These are phyloP conservation scores for Colletotrichum sp. DNA, from an alignment of 2,329 filamentous ascomycete species.

Conservation along the genomic window DNA sequence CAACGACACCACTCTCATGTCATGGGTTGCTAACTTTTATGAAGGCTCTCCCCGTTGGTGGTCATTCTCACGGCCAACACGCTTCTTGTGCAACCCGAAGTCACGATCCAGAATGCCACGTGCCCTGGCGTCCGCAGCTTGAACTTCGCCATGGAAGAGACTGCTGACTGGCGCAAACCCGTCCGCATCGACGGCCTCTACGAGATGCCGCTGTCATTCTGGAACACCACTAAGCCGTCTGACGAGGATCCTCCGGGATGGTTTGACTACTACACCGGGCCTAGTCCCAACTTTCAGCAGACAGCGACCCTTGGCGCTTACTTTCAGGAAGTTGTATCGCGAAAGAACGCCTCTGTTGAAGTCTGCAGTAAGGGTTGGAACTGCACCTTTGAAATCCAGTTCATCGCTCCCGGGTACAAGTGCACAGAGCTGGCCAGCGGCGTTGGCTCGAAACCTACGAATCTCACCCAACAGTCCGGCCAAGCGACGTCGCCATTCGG, in stretches of 20 bases:
- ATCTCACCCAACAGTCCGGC: slow-evolving; percentile 26
- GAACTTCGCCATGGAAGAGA: slow-evolving; percentile 38
- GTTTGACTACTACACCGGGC: slow-evolving; percentile 36
- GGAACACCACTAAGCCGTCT: slow-evolving; percentile 33
- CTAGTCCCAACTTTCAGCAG: slow-evolving; percentile 29
- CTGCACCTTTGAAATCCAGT: slow-evolving; percentile 36
- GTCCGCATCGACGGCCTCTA: slow-evolving; percentile 29
- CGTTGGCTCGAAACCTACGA: slow-evolving; percentile 26
- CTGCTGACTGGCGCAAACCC: slow-evolving; percentile 36
- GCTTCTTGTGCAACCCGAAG: slow-evolving; percentile 32
- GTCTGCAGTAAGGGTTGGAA: slow-evolving; percentile 39
- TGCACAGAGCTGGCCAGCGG: slow-evolving; percentile 34
- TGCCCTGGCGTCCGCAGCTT: slow-evolving; percentile 34
- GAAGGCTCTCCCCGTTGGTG: slow-evolving; percentile 33
- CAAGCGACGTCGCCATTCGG: slow-evolving; percentile 29
- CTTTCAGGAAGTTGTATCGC: slow-evolving; percentile 26
- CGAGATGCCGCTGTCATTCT: slow-evolving; percentile 33
- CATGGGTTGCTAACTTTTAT: accelerated
- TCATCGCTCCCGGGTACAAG: slow-evolving; percentile 39
- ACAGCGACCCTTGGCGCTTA: slow-evolving; percentile 32
- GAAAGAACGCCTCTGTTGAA: slow-evolving; percentile 30
- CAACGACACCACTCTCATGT: not conserved
- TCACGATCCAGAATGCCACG: slow-evolving; percentile 27
- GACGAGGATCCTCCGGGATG: slow-evolving; percentile 25
- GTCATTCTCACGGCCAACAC: slow-evolving; percentile 44